A percentile compares a stretch with the other conserved stretches of the same genome.
Conservation (phyloP, 169 alveolate genomes). For the Plasmodium reichenowi region DNA sequence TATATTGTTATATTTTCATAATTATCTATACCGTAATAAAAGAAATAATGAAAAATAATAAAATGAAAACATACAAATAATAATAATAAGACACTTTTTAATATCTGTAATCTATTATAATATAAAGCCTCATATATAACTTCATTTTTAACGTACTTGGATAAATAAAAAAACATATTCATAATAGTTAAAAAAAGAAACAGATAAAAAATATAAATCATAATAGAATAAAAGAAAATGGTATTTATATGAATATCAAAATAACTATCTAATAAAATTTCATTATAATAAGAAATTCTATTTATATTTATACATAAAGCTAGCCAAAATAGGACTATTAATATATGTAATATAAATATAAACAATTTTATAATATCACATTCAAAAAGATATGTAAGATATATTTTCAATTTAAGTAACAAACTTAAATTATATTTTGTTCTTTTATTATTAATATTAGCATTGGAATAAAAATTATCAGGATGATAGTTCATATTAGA, state of each 20-base stretch:
- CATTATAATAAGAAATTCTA: slow-evolving; percentile 20
- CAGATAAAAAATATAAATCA: slow-evolving; percentile 44
- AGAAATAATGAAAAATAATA: slow-evolving; percentile 53
- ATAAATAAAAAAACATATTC: slow-evolving; percentile 42
- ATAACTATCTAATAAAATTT: slow-evolving; percentile 7
- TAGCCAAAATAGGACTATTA: slow-evolving; percentile 37
- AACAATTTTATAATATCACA: slow-evolving; percentile 38
- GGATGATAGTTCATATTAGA: background rate
- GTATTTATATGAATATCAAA: slow-evolving; percentile 23
- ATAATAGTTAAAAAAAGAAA: slow-evolving; percentile 42
- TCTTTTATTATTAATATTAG: background rate
- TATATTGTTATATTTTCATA: slow-evolving; percentile 38
- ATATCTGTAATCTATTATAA: slow-evolving; percentile 47
- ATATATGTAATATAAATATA: slow-evolving; percentile 15
- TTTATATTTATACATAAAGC: slow-evolving; percentile 40
- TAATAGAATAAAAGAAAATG: slow-evolving; percentile 19
- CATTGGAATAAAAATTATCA: slow-evolving; percentile 6
- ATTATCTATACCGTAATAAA: slow-evolving; percentile 59
- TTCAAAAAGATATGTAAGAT: slow-evolving; percentile 38
- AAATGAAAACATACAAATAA: slow-evolving; percentile 56
- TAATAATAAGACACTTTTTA: slow-evolving; percentile 21
- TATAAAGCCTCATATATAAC: slow-evolving; percentile 52
- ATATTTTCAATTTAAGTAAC: slow-evolving; percentile 32
- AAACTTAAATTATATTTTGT: background rate
- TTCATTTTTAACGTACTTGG: slow-evolving; percentile 46